Conservation (phyloP, 2,329 filamentous ascomycete genomes). For the Colletotrichum phormii region DNA sequence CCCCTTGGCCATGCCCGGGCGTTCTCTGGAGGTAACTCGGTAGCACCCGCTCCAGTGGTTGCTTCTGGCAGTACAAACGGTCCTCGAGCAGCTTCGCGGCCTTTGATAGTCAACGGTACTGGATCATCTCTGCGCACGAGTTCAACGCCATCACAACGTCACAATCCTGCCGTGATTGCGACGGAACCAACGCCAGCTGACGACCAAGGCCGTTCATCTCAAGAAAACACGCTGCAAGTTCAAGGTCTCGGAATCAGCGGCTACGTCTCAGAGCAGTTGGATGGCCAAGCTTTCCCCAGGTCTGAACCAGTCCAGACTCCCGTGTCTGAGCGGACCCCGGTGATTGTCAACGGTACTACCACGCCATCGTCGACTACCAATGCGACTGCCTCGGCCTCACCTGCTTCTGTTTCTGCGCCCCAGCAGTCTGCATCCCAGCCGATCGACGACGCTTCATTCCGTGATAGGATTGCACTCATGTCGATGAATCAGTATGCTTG, state of each 20-base stretch:
- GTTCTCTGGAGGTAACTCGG: conserved; percentile 54
- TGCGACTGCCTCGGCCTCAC: conserved; percentile 22
- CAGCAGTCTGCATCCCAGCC: neutral
- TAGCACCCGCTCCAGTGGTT: conserved; percentile 52
- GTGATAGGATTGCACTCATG: conserved; percentile 56
- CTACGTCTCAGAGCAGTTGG: conserved; percentile 7
- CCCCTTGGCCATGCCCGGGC: conserved; percentile 63
- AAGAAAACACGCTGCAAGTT: conserved; percentile 46
- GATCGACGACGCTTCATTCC: conserved; percentile 53
- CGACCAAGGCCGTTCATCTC: conserved; percentile 35
- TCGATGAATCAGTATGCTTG: conserved; percentile 47
- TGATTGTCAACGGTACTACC: conserved; percentile 51
- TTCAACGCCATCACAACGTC: conserved; percentile 39
- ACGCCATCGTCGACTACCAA: conserved; percentile 26
- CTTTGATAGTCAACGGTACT: conserved; percentile 66
- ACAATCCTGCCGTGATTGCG: neutral
- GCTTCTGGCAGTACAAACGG: conserved; percentile 51
- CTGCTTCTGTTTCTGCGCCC: conserved; percentile 12
- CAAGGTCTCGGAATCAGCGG: conserved; percentile 34
- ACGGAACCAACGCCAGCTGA: conserved; percentile 39
- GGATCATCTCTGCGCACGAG: conserved; percentile 56
- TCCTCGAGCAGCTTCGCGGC: conserved; percentile 53
- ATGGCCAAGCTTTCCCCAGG: neutral
- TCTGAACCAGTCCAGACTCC: conserved; percentile 35
- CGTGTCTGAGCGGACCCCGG: conserved; percentile 43